Conservation (phyloP, 148 eudicot species). For the Persicaria tinctoria region DNA sequence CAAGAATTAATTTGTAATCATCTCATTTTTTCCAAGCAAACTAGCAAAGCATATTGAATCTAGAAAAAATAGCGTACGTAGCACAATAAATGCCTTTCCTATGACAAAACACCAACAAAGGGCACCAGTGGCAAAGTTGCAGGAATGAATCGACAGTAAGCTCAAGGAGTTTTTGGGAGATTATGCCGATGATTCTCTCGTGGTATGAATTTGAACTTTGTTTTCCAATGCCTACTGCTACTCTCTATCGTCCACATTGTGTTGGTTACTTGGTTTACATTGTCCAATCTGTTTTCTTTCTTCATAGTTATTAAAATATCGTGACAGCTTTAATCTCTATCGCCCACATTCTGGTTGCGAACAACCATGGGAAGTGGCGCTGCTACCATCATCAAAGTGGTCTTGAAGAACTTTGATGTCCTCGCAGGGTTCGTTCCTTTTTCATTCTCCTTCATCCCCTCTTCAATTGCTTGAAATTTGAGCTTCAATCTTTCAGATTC, state of each 20-base stretch:
- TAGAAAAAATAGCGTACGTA: no score
- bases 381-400: constrained; percentile 50
- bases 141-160: constrained; percentile 41
- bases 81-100: no score
- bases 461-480: no score
- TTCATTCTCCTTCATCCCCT: no score
- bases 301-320: not conserved
- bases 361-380: constrained; percentile 50
- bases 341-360: not conserved
- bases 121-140: constrained; percentile 26
- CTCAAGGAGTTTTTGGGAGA: constrained; percentile 92
- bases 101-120: no score
- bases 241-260: not conserved
- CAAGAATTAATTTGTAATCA: no score
- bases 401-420: constrained; percentile 60
- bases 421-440: no score
- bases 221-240: not conserved
- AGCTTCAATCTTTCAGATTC: no score
- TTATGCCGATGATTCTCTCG: constrained; percentile 85
- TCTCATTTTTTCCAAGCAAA: no score
- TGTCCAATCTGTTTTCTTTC: not conserved
- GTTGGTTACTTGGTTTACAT: not conserved
- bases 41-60: no score
- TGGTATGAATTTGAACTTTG: constrained; percentile 39
- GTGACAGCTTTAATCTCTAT: not conserved